Evolutionary conservation across 306 rosid species (phyloP).

Genomic region (Prunus campanulata): DNA sequence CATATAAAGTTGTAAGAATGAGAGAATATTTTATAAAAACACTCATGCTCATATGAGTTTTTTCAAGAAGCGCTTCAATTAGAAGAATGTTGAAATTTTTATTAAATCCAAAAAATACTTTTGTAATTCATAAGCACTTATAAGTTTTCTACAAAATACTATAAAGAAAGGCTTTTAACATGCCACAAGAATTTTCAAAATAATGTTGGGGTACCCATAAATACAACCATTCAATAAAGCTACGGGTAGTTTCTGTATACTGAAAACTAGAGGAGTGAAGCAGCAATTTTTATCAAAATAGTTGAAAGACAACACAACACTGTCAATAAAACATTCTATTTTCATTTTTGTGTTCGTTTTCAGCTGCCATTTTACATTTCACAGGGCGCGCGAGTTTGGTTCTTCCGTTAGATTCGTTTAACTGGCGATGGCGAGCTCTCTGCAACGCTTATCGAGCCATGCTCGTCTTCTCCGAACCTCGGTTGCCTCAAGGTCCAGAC

Average conservation of each 20-base stretch:
- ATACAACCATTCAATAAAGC: neutral
- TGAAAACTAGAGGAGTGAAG: neutral
- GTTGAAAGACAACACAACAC: neutral
- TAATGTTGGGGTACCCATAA: neutral
- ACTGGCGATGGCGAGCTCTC: slow-evolving; percentile 57
- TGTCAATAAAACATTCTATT: neutral
- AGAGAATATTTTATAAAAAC: no score
- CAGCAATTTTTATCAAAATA: neutral
- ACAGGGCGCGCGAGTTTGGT: neutral
- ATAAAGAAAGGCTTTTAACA: no score
- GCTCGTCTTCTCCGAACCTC: slow-evolving; percentile 49
- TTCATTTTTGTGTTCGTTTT: neutral
- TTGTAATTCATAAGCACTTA: no score
- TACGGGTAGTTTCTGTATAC: neutral
- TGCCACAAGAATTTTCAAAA: no score
- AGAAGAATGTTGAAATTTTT: no score
- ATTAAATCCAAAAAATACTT: no score
- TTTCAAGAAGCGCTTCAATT: no score
- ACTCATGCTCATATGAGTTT: no score
- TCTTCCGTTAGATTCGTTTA: slow-evolving; percentile 8
- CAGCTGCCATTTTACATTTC: neutral
- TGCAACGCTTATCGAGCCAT: slow-evolving; percentile 59
- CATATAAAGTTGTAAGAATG: no score
- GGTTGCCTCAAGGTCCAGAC: slow-evolving; percentile 32
- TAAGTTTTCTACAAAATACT: no score